Evolutionary conservation across 208 protist species (phyloP).

Genomic region (Crithidia brevicula): DNA sequence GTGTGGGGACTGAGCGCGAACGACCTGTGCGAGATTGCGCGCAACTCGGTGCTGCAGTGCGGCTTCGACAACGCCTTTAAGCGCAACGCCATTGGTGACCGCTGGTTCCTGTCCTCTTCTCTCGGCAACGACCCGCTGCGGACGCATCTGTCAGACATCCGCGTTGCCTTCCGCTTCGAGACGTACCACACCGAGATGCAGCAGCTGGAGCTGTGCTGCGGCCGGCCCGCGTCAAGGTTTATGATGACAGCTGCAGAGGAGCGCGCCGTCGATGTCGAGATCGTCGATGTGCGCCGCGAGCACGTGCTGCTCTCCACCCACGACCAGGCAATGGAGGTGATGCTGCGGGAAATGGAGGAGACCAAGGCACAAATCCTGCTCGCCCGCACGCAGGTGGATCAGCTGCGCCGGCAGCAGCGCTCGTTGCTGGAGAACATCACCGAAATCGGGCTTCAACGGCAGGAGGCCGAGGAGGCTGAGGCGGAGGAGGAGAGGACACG

Average conservation of each 20-base stretch:
- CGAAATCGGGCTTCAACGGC: conserved; percentile 67
- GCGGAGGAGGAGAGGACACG: conserved; percentile 30
- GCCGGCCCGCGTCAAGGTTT: conserved; percentile 63
- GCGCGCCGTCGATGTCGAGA: conserved; percentile 77
- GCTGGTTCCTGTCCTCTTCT: conserved; percentile 90
- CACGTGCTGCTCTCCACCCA: conserved; percentile 85
- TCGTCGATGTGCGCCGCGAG: conserved; percentile 53
- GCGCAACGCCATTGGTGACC: conserved; percentile 85
- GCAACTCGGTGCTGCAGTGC: conserved; percentile 91
- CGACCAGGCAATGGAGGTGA: conserved; percentile 89
- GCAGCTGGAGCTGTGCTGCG: conserved; percentile 76
- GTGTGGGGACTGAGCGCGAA: conserved; percentile 92
- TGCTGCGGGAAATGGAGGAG: conserved; percentile 81
- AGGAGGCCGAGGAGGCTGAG: conserved; percentile 55
- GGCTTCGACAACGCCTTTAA: conserved; percentile 92
- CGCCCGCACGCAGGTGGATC: conserved; percentile 55
- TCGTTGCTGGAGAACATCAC: conserved; percentile 87
- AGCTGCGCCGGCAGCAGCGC: conserved; percentile 73
- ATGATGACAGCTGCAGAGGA: conserved; percentile 86
- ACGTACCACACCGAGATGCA: conserved; percentile 93
- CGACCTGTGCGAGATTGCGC: conserved; percentile 94
- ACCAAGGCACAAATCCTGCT: conserved; percentile 66
- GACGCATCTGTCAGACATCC: conserved; percentile 92
- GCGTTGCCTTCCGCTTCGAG: conserved; percentile 93
- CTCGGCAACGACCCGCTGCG: conserved; percentile 88